Base-by-base conservation (phyloP, 495 filamentous ascomycete genomes). In the Podospora bellae-mahoneyi region DNA sequence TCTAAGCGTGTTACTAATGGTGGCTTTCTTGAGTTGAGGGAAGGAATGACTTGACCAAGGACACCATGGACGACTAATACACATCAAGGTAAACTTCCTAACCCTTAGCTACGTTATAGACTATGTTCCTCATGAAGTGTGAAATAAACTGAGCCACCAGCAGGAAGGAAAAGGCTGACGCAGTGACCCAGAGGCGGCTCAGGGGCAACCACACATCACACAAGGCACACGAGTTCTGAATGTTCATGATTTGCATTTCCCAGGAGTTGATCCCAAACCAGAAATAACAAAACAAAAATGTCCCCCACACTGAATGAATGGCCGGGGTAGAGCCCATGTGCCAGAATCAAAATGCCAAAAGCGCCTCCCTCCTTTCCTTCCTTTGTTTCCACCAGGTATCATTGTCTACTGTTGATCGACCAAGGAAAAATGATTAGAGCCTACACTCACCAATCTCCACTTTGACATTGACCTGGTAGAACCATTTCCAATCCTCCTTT, bases 191-290 rank as follows among this genome's bases (percentile, higher is more conserved):
- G 30, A 7, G 30, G 30, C 30, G 30, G 7, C 30, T 32, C 30
- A 32, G 30, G 30, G 30, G 30, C 30, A 32, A 32, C 13, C 39
- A 48, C 39, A 48, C 39, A 48, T 48, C 39, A 48, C 10, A 48
- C 2, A 48, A 48, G 2, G 0, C 39, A 48, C 2, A 48, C 39
- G 15, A 48, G 39, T 48, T 48, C 6, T 48, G 39, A 6, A 48
- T 67, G 16, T 57, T 65, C n/a, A 34, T 20, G 30, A 26, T 53
- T 59, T 19, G 62, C 62, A 65, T 39, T 30, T 61, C 19, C 9
- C 20, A 66, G 65, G 68, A 64, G 65, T 67, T 70, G 68, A 66
- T 67, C 68, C 65, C 53, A 39, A 44, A 19, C 1, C 26, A 63
- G 61, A 48, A 13, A 20, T 19, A 69, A 63, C 27, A 26, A 57